Base-by-base conservation (phyloP, 2,329 filamentous ascomycete genomes). In the Achaetomium macrosporum region DNA sequence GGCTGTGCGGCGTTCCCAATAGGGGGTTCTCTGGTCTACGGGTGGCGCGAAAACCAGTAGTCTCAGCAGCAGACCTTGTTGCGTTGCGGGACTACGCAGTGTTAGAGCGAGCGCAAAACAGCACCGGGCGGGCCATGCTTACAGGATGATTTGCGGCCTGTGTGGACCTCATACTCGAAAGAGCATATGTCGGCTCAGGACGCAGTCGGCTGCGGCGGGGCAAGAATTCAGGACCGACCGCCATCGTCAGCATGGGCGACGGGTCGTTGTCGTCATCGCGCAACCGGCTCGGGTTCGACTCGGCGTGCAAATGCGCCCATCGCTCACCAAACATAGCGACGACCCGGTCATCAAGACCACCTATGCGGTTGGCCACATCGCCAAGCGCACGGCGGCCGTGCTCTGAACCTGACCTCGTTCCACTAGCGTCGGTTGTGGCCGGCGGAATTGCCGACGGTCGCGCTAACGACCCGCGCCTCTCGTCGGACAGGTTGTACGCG, bases 261-360 rank as follows among this genome's bases (percentile, higher is more conserved):
- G 36, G 16, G 8, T 41, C 31, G 47, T 53, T 35, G 35, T 52
- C 41, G 13, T 58, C 53, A 15, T 56, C 54, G 33, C 45, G 51
- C 33, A 52, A 20, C 29, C 51, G 43, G 45, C 44, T 57, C 8
- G 58, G 58, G 39, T 53, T 57, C 36, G 61, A 61, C 50, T 51
- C 63, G 30, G 46, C 61, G 57, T 53, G 62, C 53, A 58, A 63
- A 50, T 59, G 63, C 50, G 56, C 60, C 61, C 61, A 64, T 19
- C 60, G 57, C 36, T 62, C 60, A 40, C 58, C 60, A 49, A 65
- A 60, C 47, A 61, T 50, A 42, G 58, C 51, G 25, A 57, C 54
- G 10, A 60, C 51, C 4, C 59, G 62, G n/a, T 58, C 56, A 42
- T 51, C 53, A 15, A 53, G 35, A 5, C 50, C 10, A 12, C 36